Evolutionary conservation across 2,329 filamentous ascomycete species (phyloP), one percentile per base, ranked within the genome.

Genomic region (Colletotrichum simmondsii): DNA sequence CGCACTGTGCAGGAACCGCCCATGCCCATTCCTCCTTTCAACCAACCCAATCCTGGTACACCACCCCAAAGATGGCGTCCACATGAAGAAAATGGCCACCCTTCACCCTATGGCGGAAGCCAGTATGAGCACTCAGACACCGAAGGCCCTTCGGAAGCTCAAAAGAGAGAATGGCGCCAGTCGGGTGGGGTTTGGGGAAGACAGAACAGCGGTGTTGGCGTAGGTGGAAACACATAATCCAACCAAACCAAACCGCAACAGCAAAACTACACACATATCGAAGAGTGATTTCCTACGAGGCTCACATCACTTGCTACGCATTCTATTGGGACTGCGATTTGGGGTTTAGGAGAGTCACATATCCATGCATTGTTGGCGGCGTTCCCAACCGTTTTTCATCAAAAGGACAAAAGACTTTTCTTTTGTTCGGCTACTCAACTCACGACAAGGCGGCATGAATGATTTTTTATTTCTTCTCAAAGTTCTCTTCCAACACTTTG

Each of bases 1-100:
- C 91, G 95, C 61, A 93, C 95, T 71, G 91, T 97, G 42, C 89
- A 91, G 77, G 90, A 92, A 19, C 85, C 88, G n/a, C 81, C 85
- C 14, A 65, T 73, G n/a, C 81, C 85, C 11, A 65, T 73, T 28
- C 60, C 67, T 37, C 46, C 52, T 49, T 83, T 82, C 59, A 80
- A 80, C 42, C 80, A 77, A 30, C 74, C 76, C n/a, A 80, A 80
- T 35, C 86, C 86, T 67, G 87, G 85, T 46, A 88, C 86, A 2
- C 87, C 90, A 6, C 85, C 86, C 2, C 83, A 83, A 8, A 85
- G 85, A 74, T 87, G 87, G 81, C 85, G 86, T 73, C 84, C 84
- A 49, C 84, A 83, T 5, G 86, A 85, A 53, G 84, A 86, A 30
- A 76, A 76, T 46, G 80, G 79, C 26, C 84, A 85, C 53, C 81